Base-by-base conservation (phyloP, 2,329 filamentous ascomycete genomes). In the Aspergillus persii region DNA sequence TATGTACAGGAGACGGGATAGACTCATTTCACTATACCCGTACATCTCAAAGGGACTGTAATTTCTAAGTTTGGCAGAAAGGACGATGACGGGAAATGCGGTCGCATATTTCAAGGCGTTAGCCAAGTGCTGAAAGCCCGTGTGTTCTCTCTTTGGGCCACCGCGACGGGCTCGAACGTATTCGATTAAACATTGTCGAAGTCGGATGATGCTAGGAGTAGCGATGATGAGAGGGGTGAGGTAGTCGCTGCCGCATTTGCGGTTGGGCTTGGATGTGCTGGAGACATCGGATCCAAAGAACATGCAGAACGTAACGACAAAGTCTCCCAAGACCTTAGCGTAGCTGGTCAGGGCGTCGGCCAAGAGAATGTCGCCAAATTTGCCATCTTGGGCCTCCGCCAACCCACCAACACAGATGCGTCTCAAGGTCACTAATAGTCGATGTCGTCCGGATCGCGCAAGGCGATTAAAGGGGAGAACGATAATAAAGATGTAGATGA, bases 81-180 rank as follows among this genome's bases (percentile, higher is more conserved):
- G 81, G 47, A 94, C 81, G 67, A 98, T 90, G 56, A 98, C 93
- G 3, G 95, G 95, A 69, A 98, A 96, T 0, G 94, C 92, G 8
- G 88, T 92, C n/a, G 89, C 85, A 76, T 99, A 99, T 77, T 99
- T 99, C 68, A 92, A 79, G 8, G 94, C 94, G 81, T 99, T 99
- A 73, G 92, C 92, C 31, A 97, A 81, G 75, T 97, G 92, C 73
- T 94, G 90, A 4, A 90, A 90, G 31, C 90, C 92, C 87, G 88
- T 92, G 33, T 89, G 90, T 33, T 77, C 78, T 29, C 68, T 68
- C 59, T 74, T 66, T 62, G 79, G 74, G 62, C 74, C 71, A 69
- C 80, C 64, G 81, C 83, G 70, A 52, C 84, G 81, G 29, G 94
- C 90, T 51, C 93, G 89, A 31, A 84, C 71, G 73, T 91, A 96